Conservation (phyloP, 148 eudicot genomes). For the Mesembryanthemum crystallinum region DNA sequence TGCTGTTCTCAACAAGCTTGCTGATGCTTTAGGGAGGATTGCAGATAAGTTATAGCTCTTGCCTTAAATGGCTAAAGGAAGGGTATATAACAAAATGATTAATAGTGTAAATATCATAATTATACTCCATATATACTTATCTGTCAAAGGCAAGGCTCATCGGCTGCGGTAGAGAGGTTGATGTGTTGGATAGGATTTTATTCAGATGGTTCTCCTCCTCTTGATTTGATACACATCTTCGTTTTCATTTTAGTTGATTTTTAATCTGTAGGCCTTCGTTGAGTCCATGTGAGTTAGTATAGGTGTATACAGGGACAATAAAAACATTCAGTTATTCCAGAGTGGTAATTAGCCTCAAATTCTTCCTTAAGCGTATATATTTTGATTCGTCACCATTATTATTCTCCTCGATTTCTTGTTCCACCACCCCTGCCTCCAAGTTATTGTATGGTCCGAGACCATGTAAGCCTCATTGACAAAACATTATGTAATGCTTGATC, state of each 20-base stretch:
- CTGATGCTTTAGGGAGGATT: constrained; percentile 79
- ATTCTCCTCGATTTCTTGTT: too few relatives aligned
- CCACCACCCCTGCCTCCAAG: too few relatives aligned
- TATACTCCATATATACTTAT: background rate
- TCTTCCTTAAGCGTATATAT: too few relatives aligned
- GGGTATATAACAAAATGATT: background rate
- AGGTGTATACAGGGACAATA: constrained; percentile 16
- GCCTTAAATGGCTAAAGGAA: background rate
- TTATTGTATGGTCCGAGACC: too few relatives aligned
- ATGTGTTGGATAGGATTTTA: constrained; percentile 12
- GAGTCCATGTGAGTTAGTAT: background rate
- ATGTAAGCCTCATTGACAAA: too few relatives aligned
- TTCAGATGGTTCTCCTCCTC: constrained; percentile 1
- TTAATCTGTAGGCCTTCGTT: background rate
- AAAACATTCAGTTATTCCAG: constrained; percentile 11
- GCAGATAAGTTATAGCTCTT: constrained; percentile 81
- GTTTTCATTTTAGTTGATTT: background rate
- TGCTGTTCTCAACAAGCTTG: constrained; percentile 73
- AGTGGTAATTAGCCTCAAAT: background rate
- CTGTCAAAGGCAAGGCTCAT: background rate
- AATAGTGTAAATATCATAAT: constrained; percentile 1
- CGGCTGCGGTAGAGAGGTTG: background rate
- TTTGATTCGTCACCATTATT: too few relatives aligned
- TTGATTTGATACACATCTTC: background rate
- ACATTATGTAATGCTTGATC: too few relatives aligned